Base-by-base conservation (phyloP, 345 rosid species). In the Punica granatum region DNA sequence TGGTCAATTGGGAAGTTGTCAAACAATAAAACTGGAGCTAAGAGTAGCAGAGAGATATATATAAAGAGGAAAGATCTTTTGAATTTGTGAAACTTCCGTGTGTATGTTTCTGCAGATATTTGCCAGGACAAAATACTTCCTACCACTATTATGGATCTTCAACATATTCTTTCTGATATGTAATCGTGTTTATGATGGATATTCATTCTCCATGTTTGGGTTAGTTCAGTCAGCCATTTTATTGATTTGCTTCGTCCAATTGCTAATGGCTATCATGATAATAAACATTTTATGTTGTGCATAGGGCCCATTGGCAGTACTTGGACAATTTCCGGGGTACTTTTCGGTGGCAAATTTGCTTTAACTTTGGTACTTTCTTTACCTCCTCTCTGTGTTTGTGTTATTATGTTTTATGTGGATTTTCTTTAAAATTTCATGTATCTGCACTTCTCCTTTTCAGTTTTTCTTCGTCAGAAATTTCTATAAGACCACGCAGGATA, bases 261-360 rank as follows among this genome's bases (percentile, higher is more conserved):
- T 56, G 51, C 49, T 60, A 6, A 7, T 66, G 34, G 42, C 32
- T 16, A 18, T 26, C 18, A 15, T 23, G 9, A 10, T 63, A 32
- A n/a, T 12, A 31, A 3, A 37, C 36, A 18, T 58, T 37, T 53
- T 37, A 30, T 44, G 43, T 36, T 73, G 5, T 51, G 62, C 64
- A 44, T 76, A 93, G 97, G 82, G 79, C 65, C 73, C 83, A 59
- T n/a, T 93, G 86, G 87, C 74, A 79, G 66, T 87, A 77, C 75
- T 76, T 93, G 78, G 97, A 93, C 74, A 85, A 80, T 71, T 86
- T 79, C 71, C 83, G 96, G 32, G 98, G 98, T 65, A 84, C 85
- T 54, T 93, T 93, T 76, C 84, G 97, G 67, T 93, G 97, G 98
- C 97, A 93, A 69, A 93, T 90, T 70, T 90, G 98, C 88, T 93